Evolutionary conservation across 2,329 filamentous ascomycete species (phyloP), one percentile per base, ranked within the genome.

Genomic region (Neofusicoccum kwambonambiense): DNA sequence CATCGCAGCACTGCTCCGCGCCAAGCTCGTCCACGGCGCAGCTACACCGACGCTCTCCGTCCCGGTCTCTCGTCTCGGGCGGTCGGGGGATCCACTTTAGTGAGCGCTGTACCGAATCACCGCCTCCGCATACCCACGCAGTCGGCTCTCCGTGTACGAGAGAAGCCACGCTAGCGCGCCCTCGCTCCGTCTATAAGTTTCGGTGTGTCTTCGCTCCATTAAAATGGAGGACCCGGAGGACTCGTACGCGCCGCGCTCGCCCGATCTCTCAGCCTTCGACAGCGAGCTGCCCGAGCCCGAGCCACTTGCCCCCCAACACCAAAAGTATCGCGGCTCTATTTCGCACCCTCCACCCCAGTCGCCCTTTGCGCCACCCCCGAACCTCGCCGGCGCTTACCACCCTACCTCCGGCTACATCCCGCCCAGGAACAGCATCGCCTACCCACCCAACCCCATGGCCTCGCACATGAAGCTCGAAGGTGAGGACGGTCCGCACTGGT

Each of bases 261-360:
- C 63, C 44, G 76, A 79, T 68, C 78, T 86, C 69, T 83, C 84
- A 67, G 79, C 77, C 72, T 79, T 82, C 72, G 72, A 80, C 69
- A 71, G 78, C 65, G 71, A 76, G 70, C 74, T 79, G 68, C 74
- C 71, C 65, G 72, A 78, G 67, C 72, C 70, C 65, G 70, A 72
- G 49, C 71, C 70, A 45, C 61, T 73, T 56, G 75, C 75, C 50
- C 75, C 75, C 68, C 75, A 76, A 51, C 75, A 75, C 69, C 75
- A 75, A 65, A 67, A 69, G 66, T 76, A 78, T 67, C 69, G 74
- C 70, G 72, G 73, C 64, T 76, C 74, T 63, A 69, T 50, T 39
- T 56, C 64, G 49, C 50, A 62, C 64, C 47, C 63, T 19, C 66
- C 64, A 66, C 71, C 64, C 62, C 64, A 66, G 65, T 67, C 67